A percentile compares a stretch with the other conserved stretches of the same genome.
phyloP scores from a whole-genome alignment of 495 filamentous ascomycete genomes.

The Collariella sp. region DNA sequence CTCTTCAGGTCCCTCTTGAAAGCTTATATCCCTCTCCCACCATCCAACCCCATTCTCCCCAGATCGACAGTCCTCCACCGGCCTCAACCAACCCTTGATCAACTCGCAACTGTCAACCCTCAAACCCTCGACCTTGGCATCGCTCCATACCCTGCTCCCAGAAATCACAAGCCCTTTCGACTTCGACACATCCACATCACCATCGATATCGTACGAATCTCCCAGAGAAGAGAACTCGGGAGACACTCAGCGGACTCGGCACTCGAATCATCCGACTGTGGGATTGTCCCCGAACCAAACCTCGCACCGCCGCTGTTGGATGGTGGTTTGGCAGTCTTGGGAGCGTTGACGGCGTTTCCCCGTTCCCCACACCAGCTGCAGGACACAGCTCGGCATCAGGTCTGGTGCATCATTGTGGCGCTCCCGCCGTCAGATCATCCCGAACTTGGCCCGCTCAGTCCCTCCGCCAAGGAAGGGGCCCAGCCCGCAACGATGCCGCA shows the following conservation, averaged over 20 bases:
- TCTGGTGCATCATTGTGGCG: slow-evolving; percentile 6
- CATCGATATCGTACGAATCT: no score
- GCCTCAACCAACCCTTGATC: no score
- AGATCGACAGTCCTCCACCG: no score
- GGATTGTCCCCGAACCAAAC: background rate
- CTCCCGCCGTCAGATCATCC: background rate
- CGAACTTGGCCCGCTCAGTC: background rate
- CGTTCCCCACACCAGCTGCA: background rate
- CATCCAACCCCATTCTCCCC: no score
- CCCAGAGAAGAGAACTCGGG: background rate
- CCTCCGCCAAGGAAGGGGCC: slow-evolving; percentile 17
- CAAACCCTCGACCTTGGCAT: no score
- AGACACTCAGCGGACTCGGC: background rate
- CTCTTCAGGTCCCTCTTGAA: no score
- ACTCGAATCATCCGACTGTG: background rate
- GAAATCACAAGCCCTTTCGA: no score
- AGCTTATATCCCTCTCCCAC: no score
- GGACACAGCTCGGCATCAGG: background rate
- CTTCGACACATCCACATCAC: no score
- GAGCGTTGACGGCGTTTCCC: background rate
- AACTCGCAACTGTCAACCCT: no score
- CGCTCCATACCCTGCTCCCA: no score
- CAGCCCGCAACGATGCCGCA: slow-evolving; percentile 36
- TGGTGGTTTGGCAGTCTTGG: background rate
- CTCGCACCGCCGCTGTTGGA: background rate